Evolutionary conservation across 2,329 filamentous ascomycete genomes (phyloP).

Genomic region (Teratosphaeria nubilosa): DNA sequence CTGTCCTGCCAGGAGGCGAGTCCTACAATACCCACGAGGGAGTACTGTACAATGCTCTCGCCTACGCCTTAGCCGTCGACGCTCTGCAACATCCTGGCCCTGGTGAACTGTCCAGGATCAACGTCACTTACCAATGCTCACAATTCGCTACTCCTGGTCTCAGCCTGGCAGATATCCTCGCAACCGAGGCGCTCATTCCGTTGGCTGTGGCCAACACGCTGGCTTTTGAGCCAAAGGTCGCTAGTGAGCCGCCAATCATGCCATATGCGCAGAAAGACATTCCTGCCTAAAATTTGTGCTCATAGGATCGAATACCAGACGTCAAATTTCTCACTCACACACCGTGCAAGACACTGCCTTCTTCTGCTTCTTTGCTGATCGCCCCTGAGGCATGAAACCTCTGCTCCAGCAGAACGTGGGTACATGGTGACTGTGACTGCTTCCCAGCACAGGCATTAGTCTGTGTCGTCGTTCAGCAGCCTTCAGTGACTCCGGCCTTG

Average conservation of each 20-base stretch:
- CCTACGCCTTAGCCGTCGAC: constrained; percentile 35
- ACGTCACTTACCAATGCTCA: constrained; percentile 30
- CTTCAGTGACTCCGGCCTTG: no score
- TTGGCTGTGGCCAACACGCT: constrained; percentile 27
- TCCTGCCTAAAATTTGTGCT: constrained; percentile 1
- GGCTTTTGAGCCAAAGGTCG: constrained; percentile 25
- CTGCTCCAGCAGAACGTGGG: no score
- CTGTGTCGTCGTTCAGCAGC: no score
- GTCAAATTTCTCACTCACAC: not conserved
- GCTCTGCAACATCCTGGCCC: constrained; percentile 39
- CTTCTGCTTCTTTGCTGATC: no score
- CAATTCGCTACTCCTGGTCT: constrained; percentile 27
- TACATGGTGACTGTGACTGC: no score
- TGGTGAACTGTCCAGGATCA: constrained; percentile 28
- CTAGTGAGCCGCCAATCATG: constrained; percentile 30
- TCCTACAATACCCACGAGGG: constrained; percentile 39
- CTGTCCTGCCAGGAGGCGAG: constrained; percentile 27
- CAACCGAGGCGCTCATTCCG: constrained; percentile 32
- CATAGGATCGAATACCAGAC: not conserved
- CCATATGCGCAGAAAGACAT: constrained; percentile 27
- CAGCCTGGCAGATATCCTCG: constrained; percentile 33
- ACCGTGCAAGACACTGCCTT: no score
- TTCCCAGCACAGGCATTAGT: no score
- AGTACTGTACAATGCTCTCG: constrained; percentile 39
- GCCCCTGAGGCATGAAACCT: no score